phyloP scores from a whole-genome alignment of 441 rosid genomes.

The Euphorbia celastroides region DNA sequence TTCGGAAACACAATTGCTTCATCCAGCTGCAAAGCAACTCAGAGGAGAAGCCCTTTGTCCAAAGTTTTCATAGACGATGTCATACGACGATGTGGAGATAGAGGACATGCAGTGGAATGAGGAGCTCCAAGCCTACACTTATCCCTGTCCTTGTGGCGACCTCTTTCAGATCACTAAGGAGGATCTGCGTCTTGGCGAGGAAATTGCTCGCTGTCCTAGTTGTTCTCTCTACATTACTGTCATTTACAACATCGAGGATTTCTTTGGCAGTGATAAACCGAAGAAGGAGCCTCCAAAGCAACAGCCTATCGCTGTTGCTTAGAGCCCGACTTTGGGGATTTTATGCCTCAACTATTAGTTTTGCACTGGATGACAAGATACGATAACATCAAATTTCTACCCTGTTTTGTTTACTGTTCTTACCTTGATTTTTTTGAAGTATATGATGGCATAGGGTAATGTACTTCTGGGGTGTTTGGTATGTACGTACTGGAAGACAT shows the following conservation, averaged over 20 bases:
- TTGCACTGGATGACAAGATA: neutral
- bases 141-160: slow-evolving; percentile 94
- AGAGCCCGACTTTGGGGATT: neutral
- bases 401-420: neutral
- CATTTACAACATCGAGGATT: slow-evolving; percentile 75
- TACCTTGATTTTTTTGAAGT: neutral
- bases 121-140: slow-evolving; percentile 71
- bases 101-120: slow-evolving; percentile 96
- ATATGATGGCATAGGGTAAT: neutral
- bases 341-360: neutral
- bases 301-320: slow-evolving; percentile 63
- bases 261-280: slow-evolving; percentile 29
- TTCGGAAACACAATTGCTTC: neutral
- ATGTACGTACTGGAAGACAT: neutral
- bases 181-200: slow-evolving; percentile 76
- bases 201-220: slow-evolving; percentile 85
- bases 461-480: neutral
- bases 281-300: slow-evolving; percentile 33
- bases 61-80: slow-evolving; percentile 36
- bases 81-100: slow-evolving; percentile 95
- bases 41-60: neutral
- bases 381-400: neutral
- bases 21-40: neutral
- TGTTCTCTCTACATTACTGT: slow-evolving; percentile 89
- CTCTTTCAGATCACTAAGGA: slow-evolving; percentile 84